Percentiles rank a stretch among this genome's conserved stretches.
Conservation (phyloP, 2,329 filamentous ascomycete genomes). For the Fusarium denticulatum region DNA sequence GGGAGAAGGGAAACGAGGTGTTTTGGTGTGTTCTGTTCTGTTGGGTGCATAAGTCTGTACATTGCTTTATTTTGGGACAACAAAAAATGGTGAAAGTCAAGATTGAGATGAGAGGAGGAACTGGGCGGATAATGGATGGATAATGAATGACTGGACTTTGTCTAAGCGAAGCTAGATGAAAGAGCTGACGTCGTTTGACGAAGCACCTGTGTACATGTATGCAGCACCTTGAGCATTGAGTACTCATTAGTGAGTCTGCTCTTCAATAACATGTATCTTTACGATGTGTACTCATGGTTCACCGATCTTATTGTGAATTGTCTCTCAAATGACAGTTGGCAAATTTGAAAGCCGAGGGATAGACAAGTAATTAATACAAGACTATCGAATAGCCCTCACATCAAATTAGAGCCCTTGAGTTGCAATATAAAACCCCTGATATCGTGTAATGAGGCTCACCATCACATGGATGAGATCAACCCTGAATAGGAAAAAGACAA, state of each 20-base stretch:
- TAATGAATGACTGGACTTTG: neutral
- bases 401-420: neutral
- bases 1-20: neutral
- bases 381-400: neutral
- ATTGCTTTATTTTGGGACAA: conserved; percentile 3
- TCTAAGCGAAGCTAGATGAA: neutral
- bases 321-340: neutral
- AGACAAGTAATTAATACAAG: neutral
- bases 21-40: neutral
- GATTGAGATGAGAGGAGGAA: neutral
- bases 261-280: neutral
- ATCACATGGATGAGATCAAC: conserved; percentile 9
- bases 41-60: conserved; percentile 26
- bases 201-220: conserved; percentile 33
- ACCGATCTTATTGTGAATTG: neutral
- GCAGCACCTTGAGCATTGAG: neutral
- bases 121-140: conserved; percentile 4
- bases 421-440: conserved; percentile 24
- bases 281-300: neutral
- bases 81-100: conserved; percentile 17
- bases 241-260: neutral
- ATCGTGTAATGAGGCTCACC: conserved; percentile 23
- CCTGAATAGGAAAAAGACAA: conserved; percentile 17
- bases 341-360: neutral
- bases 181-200: conserved; percentile 4